Conservation (phyloP, 1,139 yeast species). For the Zhuliangozyma blackwelliae region DNA sequence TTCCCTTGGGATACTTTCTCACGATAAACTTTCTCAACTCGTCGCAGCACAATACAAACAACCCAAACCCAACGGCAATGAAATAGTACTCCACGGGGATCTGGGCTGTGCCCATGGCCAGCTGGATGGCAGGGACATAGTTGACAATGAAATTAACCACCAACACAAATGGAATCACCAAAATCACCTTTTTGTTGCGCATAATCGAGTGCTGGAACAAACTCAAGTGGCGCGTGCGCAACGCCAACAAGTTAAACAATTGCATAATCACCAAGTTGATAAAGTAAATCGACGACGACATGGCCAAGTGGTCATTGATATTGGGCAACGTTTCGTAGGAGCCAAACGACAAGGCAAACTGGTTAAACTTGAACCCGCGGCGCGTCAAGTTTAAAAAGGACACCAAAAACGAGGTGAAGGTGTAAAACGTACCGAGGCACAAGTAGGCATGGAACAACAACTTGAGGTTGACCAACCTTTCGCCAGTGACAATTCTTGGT, state of each 20-base stretch:
- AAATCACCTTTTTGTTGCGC: constrained; percentile 23
- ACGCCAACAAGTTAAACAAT: constrained; percentile 43
- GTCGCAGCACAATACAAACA: constrained; percentile 33
- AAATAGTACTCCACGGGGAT: constrained; percentile 49
- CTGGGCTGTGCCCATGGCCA: constrained; percentile 29
- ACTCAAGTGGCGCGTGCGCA: constrained; percentile 43
- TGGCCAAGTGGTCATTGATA: constrained; percentile 21
- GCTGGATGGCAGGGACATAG: constrained; percentile 42
- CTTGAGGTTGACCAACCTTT: constrained; percentile 39
- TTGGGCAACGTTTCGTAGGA: constrained; percentile 22
- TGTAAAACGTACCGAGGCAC: constrained; percentile 38
- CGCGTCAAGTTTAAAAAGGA: constrained; percentile 38
- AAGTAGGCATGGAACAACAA: constrained; percentile 43
- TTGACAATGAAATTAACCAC: constrained; percentile 43
- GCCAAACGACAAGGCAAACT: constrained; percentile 37
- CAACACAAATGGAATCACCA: constrained; percentile 36
- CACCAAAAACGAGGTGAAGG: constrained; percentile 41
- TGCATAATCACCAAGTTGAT: constrained; percentile 49
- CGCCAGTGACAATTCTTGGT: constrained; percentile 27
- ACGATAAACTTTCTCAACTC: constrained; percentile 38
- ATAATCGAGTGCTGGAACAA: constrained; percentile 35
- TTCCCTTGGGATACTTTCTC: constrained; percentile 34
- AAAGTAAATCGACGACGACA: constrained; percentile 47
- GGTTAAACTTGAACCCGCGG: constrained; percentile 33
- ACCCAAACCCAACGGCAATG: constrained; percentile 45